Percentiles rank a stretch among this genome's conserved stretches.
Evolutionary conservation across 2,329 filamentous ascomycete genomes (phyloP).

Genomic region (Cladosporium austrohemisphaericum): DNA sequence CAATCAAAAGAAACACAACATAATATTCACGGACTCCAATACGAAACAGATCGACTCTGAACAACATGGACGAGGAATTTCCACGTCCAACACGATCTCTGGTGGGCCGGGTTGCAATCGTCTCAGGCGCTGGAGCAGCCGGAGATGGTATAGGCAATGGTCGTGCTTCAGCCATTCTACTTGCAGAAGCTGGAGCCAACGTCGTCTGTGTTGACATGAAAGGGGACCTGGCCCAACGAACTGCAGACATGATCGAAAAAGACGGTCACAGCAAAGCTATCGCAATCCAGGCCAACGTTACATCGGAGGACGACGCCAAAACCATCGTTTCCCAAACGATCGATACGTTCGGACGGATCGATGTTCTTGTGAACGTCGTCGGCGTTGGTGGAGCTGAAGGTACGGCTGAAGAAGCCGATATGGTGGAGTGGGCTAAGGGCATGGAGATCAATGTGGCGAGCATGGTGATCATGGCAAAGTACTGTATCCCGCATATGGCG

Average conservation of each 20-base stretch:
- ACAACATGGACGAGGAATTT: constrained; percentile 26
- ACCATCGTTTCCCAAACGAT: constrained; percentile 40
- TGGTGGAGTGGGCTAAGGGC: constrained; percentile 54
- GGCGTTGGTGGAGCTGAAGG: constrained; percentile 58
- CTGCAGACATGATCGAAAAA: constrained; percentile 51
- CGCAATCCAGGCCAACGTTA: constrained; percentile 54
- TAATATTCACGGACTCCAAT: background rate
- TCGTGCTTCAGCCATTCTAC: constrained; percentile 54
- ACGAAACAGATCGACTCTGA: background rate
- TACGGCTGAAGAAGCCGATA: constrained; percentile 58
- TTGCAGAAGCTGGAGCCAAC: constrained; percentile 56
- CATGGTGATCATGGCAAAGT: constrained; percentile 63
- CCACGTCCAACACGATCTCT: constrained; percentile 40
- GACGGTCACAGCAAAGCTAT: constrained; percentile 39
- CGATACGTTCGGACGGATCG: constrained; percentile 52
- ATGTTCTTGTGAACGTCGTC: constrained; percentile 64
- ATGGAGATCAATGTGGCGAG: constrained; percentile 61
- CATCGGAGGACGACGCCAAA: constrained; percentile 50
- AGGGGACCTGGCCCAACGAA: constrained; percentile 48
- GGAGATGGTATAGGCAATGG: constrained; percentile 60
- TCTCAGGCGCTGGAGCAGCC: constrained; percentile 57
- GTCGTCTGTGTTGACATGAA: constrained; percentile 59
- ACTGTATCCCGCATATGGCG: constrained; percentile 58
- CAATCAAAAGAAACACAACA: too few species aligned
- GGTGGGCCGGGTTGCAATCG: constrained; percentile 48